Base-by-base conservation (phyloP, 177 flowering plant species). In the Vitis hybrid region DNA sequence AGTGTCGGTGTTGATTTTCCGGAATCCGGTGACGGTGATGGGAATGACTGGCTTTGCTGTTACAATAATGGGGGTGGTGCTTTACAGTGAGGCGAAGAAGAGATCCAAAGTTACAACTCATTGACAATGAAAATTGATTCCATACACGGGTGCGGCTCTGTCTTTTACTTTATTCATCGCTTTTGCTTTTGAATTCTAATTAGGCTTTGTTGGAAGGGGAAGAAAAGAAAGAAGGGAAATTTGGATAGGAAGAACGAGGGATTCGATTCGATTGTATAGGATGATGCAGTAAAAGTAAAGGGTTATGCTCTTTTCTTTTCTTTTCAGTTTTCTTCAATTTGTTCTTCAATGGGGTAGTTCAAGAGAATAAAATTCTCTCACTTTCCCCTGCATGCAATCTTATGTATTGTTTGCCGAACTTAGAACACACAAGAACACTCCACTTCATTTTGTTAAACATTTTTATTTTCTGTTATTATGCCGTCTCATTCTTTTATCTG, bases 1-100 rank as follows among this genome's bases (percentile, higher is more conserved):
- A 4, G 98, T 95, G 13, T 95, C 99, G 51, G 94, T 93, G 3
- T 73, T 95, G 85, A 95, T 95, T 10, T 95, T 95, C 67, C 81
- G 87, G 81, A 95, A 95, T 78, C 98, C 98, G 71, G 99, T 95
- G 65, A 95, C 93, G 2, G 85, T 83, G 68, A 91, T 95, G 99
- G 99, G 99, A 32, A 89, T 91, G 80, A 74, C 91, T 6, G 99
- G 99, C 3, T 94, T 92, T 49, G 95, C 79, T 0, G 85, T 94
- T 14, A 94, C 99, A 0, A 72, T 93, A 6, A 87, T 91, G 94
- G 99, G 99, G 12, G 99, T 94, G 35, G 97, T 88, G 56, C 89
- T 90, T 72, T 94, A 94, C 86, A 91, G 97, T 57, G 98, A 94
- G 69, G 99, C 98, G 0, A 91, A 82, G 88, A 92, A 89, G 86